phyloP scores from a whole-genome alignment of 2,329 filamentous ascomycete genomes.

The Coniochaeta hoffmannii region DNA sequence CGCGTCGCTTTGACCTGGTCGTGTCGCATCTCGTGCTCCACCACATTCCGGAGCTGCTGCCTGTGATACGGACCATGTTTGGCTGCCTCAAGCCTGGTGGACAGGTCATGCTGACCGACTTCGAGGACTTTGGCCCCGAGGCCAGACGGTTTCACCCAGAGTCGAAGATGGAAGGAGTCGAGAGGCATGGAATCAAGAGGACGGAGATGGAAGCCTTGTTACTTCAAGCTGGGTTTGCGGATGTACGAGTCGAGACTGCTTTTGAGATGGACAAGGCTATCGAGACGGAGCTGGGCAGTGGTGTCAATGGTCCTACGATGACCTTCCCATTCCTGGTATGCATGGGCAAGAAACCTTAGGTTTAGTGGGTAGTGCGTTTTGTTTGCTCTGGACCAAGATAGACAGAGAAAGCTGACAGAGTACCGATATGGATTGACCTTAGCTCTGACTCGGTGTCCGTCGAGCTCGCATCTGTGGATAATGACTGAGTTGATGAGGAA shows the following conservation, averaged over 20 bases:
- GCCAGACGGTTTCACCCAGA: slow-evolving; percentile 44
- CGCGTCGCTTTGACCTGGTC: slow-evolving; percentile 41
- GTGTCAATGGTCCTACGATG: slow-evolving; percentile 21
- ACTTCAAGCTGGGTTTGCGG: slow-evolving; percentile 36
- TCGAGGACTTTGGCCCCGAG: slow-evolving; percentile 46
- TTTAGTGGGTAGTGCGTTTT: neutral
- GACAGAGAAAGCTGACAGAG: too few species aligned
- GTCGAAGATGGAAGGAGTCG: slow-evolving; percentile 43
- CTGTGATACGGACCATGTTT: slow-evolving; percentile 35
- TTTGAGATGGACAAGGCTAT: slow-evolving; percentile 44
- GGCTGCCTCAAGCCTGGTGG: slow-evolving; percentile 40
- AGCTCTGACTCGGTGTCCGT: too few species aligned
- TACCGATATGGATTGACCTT: too few species aligned
- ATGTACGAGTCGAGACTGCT: slow-evolving; percentile 37
- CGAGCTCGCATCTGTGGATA: too few species aligned
- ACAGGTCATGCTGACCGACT: slow-evolving; percentile 46
- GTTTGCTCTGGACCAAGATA: too few species aligned
- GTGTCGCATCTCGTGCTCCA: slow-evolving; percentile 48
- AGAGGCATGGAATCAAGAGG: slow-evolving; percentile 42
- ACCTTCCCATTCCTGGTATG: slow-evolving; percentile 31
- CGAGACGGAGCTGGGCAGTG: slow-evolving; percentile 35
- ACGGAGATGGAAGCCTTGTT: slow-evolving; percentile 33
- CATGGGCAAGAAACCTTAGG: slow-evolving; percentile 19
- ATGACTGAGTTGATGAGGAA: too few species aligned
- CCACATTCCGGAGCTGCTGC: slow-evolving; percentile 39